Percentiles rank a stretch among this genome's conserved stretches.
phyloP scores from a whole-genome alignment of 768 basidiomycete genomes.

The Leccinum variicolor region DNA sequence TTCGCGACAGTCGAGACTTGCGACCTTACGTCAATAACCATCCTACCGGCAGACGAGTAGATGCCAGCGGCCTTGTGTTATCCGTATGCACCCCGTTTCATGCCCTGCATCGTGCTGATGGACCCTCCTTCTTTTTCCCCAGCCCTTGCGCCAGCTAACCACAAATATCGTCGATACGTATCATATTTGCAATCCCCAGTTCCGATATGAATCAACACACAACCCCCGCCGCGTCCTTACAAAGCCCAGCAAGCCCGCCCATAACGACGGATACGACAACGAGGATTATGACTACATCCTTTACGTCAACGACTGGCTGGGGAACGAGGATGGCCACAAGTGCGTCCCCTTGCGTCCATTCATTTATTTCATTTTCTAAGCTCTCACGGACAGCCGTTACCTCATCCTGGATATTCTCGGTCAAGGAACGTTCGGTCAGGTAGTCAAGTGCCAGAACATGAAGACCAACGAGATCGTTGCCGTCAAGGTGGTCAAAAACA shows the following conservation, averaged over 20 bases:
- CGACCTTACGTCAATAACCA: conserved; percentile 67
- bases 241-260: conserved; percentile 92
- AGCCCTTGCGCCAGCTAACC: conserved; percentile 71
- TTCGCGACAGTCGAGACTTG: conserved; percentile 74
- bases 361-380: conserved; percentile 3
- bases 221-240: conserved; percentile 97
- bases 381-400: conserved; percentile 55
- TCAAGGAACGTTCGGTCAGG: conserved; percentile 98
- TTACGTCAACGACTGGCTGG: conserved; percentile 98
- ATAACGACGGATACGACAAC: conserved; percentile 98
- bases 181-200: conserved; percentile 90
- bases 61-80: conserved; percentile 69
- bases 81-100: conserved; percentile 56
- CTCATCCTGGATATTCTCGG: conserved; percentile 97
- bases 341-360: conserved; percentile 38
- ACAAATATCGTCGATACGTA: conserved; percentile 88
- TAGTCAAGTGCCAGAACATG: conserved; percentile 99
- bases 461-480: conserved; percentile 98
- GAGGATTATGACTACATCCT: conserved; percentile 99
- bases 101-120: conserved; percentile 9
- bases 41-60: conserved; percentile 70
- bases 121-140: not conserved
- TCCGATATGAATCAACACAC: conserved; percentile 91
- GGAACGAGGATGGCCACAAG: conserved; percentile 94
- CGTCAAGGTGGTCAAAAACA: conserved; percentile 99